Base-by-base conservation (phyloP, 169 alveolate species). In the Cryptosporidium felis region DNA sequence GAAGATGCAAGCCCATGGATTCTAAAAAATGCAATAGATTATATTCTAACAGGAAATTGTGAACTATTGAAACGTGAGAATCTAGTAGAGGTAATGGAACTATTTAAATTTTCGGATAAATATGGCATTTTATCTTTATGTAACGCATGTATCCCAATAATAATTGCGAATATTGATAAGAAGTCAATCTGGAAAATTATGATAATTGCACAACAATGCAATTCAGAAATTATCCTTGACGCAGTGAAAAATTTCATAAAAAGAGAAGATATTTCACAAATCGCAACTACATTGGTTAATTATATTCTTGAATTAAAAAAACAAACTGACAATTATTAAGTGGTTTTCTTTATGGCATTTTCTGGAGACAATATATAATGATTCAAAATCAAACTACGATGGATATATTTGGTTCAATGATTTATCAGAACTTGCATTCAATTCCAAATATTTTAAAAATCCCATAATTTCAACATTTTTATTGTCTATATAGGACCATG, bases 401-500 rank as follows among this genome's bases (percentile, higher is more conserved):
- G n/a, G n/a, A n/a, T n/a, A n/a, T n/a, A n/a, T n/a, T n/a, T n/a
- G n/a, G n/a, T n/a, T n/a, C n/a, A n/a, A n/a, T n/a, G n/a, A n/a
- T n/a, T n/a, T n/a, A n/a, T n/a, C n/a, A n/a, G n/a, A 0, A 6
- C 26, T 49, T 23, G n/a, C 16, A 14, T 58, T 58, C 18, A 42
- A 46, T 65, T 65, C 81, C 2, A 65, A 6, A 47, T 16, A 14
- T 2, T 65, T 47, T 12, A 65, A 10, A 46, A 65, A 65, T 12
- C 49, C 59, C 6, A 21, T 16, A 23, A 65, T 65, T 16, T 65
- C 81, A 10, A n/a, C 14, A n/a, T 16, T 46, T 0, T 28, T 46
- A 26, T 45, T n/a, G 45, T 65, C 81, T 12, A 65, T 65, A 12
- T 41, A 65, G n/a, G 81, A 65, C 81, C 81, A 65, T 4, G 59